Conservation (phyloP, 2,329 filamentous ascomycete species). For the Cercospora sp. region DNA sequence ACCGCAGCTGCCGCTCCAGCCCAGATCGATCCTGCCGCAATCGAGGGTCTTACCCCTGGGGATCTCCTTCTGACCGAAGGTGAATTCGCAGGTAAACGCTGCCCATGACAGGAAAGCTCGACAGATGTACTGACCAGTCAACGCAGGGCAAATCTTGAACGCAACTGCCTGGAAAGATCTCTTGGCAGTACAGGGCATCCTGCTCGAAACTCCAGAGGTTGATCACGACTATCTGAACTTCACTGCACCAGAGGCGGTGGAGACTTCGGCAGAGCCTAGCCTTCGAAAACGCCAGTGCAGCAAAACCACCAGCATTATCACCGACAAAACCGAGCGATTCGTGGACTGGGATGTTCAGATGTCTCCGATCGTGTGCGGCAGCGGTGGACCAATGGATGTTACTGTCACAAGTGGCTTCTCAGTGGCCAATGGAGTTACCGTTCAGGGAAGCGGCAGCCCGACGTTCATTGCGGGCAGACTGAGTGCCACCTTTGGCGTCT, state of each 20-base stretch:
- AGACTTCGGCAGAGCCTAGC: background rate
- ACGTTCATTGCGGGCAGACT: constrained; percentile 5
- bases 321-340: background rate
- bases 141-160: background rate
- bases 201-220: background rate
- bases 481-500: constrained; percentile 9
- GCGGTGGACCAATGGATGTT: background rate
- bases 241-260: background rate
- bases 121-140: background rate
- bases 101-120: background rate
- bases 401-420: background rate
- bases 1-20: background rate
- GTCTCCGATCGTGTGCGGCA: background rate
- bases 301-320: background rate
- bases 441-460: background rate
- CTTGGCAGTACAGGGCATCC: background rate
- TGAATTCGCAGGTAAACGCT: background rate
- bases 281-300: background rate
- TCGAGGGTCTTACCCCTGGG: background rate
- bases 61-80: background rate
- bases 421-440: background rate
- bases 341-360: background rate
- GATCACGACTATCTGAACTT: background rate
- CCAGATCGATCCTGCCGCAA: background rate
- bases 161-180: background rate